Evolutionary conservation across 2,329 filamentous ascomycete species (phyloP).

Genomic region (Talaromyces sp.): DNA sequence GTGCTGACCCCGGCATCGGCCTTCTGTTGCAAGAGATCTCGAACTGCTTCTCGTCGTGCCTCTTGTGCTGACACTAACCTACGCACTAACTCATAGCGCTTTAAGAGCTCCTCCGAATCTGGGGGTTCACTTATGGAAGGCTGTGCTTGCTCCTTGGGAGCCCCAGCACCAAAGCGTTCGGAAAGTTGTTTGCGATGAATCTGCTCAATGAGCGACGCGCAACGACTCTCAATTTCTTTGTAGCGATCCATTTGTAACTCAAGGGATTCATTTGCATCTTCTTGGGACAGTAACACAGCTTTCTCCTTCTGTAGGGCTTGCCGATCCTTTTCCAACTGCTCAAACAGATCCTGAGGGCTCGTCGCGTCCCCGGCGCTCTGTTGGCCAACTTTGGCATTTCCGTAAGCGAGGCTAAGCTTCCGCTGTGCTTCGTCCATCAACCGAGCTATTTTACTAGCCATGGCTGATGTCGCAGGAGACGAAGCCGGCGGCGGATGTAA

Average conservation of each 20-base stretch:
- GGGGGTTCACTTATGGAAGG: conserved; percentile 18
- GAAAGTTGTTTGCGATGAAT: conserved; percentile 36
- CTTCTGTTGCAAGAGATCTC: conserved; percentile 41
- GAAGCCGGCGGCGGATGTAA: conserved; percentile 32
- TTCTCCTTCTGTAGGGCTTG: conserved; percentile 39
- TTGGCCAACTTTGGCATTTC: conserved; percentile 62
- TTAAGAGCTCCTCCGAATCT: conserved; percentile 28
- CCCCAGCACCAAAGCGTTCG: conserved; percentile 24
- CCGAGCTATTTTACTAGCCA: conserved; percentile 64
- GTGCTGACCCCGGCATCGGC: conserved; percentile 43
- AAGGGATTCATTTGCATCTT: conserved; percentile 32
- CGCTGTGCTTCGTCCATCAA: conserved; percentile 68
- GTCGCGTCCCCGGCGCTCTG: conserved; percentile 40
- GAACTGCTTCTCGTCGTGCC: conserved; percentile 31
- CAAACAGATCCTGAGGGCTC: conserved; percentile 38
- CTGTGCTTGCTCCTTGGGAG: conserved; percentile 15
- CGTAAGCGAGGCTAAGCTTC: conserved; percentile 55
- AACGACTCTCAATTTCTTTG: conserved; percentile 30
- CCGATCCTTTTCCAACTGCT: conserved; percentile 42
- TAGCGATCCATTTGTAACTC: conserved; percentile 38
- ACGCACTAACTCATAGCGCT: conserved; percentile 28
- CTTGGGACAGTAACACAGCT: conserved; percentile 31
- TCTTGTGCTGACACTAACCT: conserved; percentile 32
- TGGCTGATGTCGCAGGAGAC: conserved; percentile 62
- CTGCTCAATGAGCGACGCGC: conserved; percentile 43